Conservation (phyloP, 192 early-diverging fungal genomes). For the Rhizophagus sp. region DNA sequence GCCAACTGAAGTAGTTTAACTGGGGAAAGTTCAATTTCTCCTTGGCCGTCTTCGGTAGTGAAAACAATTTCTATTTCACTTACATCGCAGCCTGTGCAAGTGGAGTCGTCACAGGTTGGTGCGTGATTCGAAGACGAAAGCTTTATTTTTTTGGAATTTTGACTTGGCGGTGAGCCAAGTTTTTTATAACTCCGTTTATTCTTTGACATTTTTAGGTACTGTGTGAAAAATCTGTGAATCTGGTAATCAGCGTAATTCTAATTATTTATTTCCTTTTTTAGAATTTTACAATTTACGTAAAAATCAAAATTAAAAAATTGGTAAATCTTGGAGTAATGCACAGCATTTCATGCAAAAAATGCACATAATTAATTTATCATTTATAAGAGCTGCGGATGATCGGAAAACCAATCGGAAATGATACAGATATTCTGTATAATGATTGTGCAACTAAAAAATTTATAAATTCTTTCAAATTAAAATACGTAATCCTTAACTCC, state of each 20-base stretch:
- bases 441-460: too few relatives aligned
- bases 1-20: conserved; percentile 54
- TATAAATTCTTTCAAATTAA: too few relatives aligned
- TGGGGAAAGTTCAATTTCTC: conserved; percentile 18
- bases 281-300: too few relatives aligned
- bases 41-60: background rate
- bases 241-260: too few relatives aligned
- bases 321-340: too few relatives aligned
- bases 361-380: too few relatives aligned
- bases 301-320: too few relatives aligned
- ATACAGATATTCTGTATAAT: too few relatives aligned
- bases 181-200: background rate
- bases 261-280: too few relatives aligned
- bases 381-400: too few relatives aligned
- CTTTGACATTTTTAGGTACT: background rate
- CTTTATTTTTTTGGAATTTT: background rate
- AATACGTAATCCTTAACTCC: background rate
- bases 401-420: too few relatives aligned
- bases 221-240: background rate
- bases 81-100: conserved; percentile 56
- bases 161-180: background rate
- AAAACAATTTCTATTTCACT: conserved; percentile 55
- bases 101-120: conserved; percentile 47
- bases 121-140: conserved; percentile 32
- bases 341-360: too few relatives aligned